Evolutionary conservation across 2,329 filamentous ascomycete species (phyloP).

Genomic region (Tolypocladium guangdongense): DNA sequence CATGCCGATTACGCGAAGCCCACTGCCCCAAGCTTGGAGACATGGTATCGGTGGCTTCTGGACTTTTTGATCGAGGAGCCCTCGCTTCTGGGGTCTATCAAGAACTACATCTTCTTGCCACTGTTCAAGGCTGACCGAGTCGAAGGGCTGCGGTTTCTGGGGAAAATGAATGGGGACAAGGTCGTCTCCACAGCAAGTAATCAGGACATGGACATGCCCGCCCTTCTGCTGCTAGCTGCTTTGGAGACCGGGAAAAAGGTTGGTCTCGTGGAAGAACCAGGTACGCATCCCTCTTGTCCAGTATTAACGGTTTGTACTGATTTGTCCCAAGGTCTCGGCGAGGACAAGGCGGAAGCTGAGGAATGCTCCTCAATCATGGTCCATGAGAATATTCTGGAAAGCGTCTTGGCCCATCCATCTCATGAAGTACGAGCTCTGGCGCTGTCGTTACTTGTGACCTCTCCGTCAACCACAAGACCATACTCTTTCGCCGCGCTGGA

Average conservation of each 20-base stretch:
- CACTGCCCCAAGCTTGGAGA: slow-evolving; percentile 21
- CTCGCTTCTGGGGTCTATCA: slow-evolving; percentile 48
- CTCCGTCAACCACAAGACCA: slow-evolving; percentile 62
- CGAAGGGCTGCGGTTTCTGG: slow-evolving; percentile 46
- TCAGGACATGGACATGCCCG: slow-evolving; percentile 38
- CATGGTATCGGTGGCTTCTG: slow-evolving; percentile 48
- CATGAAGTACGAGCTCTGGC: slow-evolving; percentile 66
- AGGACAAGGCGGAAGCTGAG: slow-evolving; percentile 5
- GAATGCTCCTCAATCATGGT: slow-evolving; percentile 21
- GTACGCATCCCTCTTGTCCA: slow-evolving; percentile 21
- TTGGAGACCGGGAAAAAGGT: slow-evolving; percentile 61
- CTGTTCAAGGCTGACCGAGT: slow-evolving; percentile 48
- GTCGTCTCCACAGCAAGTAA: slow-evolving; percentile 33
- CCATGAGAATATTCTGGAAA: slow-evolving; percentile 34
- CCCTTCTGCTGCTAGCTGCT: slow-evolving; percentile 53
- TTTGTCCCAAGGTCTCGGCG: slow-evolving; percentile 14
- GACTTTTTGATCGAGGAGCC: slow-evolving; percentile 36
- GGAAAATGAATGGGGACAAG: slow-evolving; percentile 40
- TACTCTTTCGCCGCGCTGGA: slow-evolving; percentile 52
- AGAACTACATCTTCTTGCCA: slow-evolving; percentile 52
- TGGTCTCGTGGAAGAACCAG: slow-evolving; percentile 58
- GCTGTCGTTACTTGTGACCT: slow-evolving; percentile 68
- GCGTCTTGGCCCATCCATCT: slow-evolving; percentile 43
- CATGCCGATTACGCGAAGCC: slow-evolving; percentile 14
- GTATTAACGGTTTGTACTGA: not conserved